These are phyloP conservation scores for Chrysoporthe austroafricana DNA, from an alignment of 2,329 filamentous ascomycete species.

Conservation along the genomic window DNA sequence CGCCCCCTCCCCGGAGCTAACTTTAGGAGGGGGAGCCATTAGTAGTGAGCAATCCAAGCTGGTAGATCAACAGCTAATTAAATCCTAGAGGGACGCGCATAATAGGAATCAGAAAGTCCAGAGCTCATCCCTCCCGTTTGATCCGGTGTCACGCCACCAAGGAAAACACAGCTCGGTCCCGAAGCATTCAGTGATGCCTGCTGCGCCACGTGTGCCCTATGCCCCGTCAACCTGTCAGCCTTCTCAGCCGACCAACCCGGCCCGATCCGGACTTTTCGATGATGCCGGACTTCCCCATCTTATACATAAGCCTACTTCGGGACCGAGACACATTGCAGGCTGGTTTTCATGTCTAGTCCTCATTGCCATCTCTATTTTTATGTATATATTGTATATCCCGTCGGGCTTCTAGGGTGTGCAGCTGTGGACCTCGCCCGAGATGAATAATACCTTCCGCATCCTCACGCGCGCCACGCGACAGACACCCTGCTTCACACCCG, in stretches of 20 bases:
- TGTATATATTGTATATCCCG: background rate
- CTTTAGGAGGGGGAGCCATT: too few species aligned
- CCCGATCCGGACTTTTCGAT: slow-evolving; percentile 26
- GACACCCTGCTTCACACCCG: slow-evolving; percentile 5
- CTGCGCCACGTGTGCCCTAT: background rate
- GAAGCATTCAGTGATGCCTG: slow-evolving; percentile 1
- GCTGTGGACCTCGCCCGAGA: background rate
- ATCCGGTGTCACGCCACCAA: background rate
- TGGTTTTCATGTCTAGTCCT: background rate
- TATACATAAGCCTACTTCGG: slow-evolving; percentile 21
- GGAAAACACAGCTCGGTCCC: slow-evolving; percentile 19
- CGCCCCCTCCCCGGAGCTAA: too few species aligned
- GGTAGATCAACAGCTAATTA: too few species aligned
- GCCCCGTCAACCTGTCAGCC: background rate
- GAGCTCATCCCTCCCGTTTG: too few species aligned
- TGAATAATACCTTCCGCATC: slow-evolving; percentile 22
- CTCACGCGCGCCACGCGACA: slow-evolving; percentile 18
- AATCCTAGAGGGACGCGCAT: background rate
- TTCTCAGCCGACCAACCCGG: slow-evolving; percentile 1
- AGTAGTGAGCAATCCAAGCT: too few species aligned
- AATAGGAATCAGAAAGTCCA: background rate
- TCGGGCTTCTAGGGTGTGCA: background rate
- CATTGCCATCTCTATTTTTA: too few species aligned
- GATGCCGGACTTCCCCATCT: slow-evolving; percentile 26
- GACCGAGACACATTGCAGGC: background rate